These are phyloP conservation scores for Colletotrichum tabaci DNA, from an alignment of 2,329 filamentous ascomycete species.

Conservation along the genomic window DNA sequence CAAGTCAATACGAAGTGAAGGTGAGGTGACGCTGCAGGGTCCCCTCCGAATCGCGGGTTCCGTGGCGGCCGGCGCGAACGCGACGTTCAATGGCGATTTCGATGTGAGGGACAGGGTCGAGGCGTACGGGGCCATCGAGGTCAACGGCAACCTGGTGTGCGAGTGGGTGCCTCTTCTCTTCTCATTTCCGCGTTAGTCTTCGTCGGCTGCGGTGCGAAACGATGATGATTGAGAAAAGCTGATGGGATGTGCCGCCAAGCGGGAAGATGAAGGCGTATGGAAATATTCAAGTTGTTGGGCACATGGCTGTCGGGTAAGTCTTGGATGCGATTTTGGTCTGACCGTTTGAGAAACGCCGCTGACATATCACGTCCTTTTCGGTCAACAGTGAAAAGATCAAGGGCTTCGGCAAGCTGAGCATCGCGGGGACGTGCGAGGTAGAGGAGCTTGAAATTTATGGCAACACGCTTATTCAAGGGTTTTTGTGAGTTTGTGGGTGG, in stretches of 20 bases:
- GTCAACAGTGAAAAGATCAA: constrained; percentile 59
- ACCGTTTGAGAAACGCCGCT: background rate
- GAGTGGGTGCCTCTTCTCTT: constrained; percentile 51
- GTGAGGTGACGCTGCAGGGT: constrained; percentile 57
- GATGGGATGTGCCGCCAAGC: constrained; percentile 45
- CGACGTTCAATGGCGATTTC: constrained; percentile 62
- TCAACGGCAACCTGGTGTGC: constrained; percentile 60
- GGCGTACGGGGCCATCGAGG: constrained; percentile 60
- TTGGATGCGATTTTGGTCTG: background rate
- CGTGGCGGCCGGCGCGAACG: constrained; percentile 61
- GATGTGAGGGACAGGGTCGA: constrained; percentile 61
- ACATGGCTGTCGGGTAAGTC: constrained; percentile 55
- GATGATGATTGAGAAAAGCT: background rate
- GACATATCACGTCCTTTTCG: background rate
- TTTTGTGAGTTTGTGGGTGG: constrained; percentile 53
- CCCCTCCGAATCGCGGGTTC: constrained; percentile 64
- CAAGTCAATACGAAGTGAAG: constrained; percentile 60
- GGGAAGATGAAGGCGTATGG: constrained; percentile 63
- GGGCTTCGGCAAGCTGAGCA: constrained; percentile 62
- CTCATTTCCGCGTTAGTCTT: background rate
- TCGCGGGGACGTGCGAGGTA: constrained; percentile 60
- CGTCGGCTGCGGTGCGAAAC: background rate
- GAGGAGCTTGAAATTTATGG: constrained; percentile 64
- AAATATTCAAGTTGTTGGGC: constrained; percentile 60
- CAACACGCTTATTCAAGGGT: constrained; percentile 61